Evolutionary conservation across 2,329 filamentous ascomycete genomes (phyloP), one percentile per base, ranked within the genome.

Genomic region (Coniochaeta pulveracea): DNA sequence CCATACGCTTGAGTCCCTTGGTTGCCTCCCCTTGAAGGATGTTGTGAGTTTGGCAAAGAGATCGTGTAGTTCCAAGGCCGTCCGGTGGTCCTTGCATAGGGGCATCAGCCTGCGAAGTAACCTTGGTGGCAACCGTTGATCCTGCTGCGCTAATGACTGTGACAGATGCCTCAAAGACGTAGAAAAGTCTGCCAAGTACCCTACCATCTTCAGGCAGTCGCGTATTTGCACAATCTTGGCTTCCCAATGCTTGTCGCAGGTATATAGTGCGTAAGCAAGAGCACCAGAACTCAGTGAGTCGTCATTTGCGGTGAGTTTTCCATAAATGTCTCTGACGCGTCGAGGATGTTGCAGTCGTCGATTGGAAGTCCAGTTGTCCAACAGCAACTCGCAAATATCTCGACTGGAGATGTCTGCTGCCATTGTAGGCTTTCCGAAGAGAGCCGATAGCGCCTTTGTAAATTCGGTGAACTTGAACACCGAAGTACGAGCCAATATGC

Each of bases 81-180:
- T 14, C 17, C 35, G 22, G 8, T 43, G 10, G 32, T 50, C 42
- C 22, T 37, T 32, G n/a, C 37, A 39, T 1, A 41, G 37, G 38
- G 38, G 44, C 14, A 47, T 46, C 18, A 50, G 29, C 7, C 36
- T 35, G 33, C 44, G 35, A 10, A 48, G 34, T 26, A 47, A 34
- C 5, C 32, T 28, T 19, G 16, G 10, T 24, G 29, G 26, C 14
- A 36, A 18, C 8, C 9, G 5, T 3, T 31, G 28, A 14, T 14
- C n/a, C n/a, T 8, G 25, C 12, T 7, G 10, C 10, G 15, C 10
- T 27, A 10, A 9, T 6, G 10, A 25, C 9, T 24, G 21, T 14
- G 14, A 12, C 11, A 33, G 30, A 4, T 33, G 15, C 22, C 4
- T 15, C 15, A 33, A 33, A 17, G 30, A 33, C 9, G 2, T 33